Conservation (phyloP, 768 basidiomycete genomes). For the Russula griseocarnosa region DNA sequence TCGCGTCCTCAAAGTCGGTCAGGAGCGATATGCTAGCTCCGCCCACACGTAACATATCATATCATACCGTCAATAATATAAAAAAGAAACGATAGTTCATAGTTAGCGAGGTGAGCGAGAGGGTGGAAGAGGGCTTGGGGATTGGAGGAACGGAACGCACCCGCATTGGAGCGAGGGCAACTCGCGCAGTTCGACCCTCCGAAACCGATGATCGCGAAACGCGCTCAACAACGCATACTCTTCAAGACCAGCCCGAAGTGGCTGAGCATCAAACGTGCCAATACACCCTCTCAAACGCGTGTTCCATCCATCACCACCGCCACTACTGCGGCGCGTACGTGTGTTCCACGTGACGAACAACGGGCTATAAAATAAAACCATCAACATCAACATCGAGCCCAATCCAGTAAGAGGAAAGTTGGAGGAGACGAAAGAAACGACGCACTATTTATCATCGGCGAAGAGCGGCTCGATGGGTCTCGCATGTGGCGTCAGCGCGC, state of each 20-base stretch:
- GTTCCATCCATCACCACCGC: conserved; percentile 22
- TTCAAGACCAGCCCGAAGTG: conserved; percentile 68
- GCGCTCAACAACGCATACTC: conserved; percentile 94
- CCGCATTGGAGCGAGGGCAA: conserved; percentile 79
- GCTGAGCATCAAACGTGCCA: conserved; percentile 80
- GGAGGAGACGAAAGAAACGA: no score
- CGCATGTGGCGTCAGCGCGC: conserved; percentile 54
- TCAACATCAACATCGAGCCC: no score
- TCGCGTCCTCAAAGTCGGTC: conserved; percentile 85
- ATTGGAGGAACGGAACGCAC: conserved; percentile 45
- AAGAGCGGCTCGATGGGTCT: conserved; percentile 60
- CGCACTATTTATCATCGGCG: conserved; percentile 64
- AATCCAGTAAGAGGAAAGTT: no score
- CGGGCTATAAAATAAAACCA: conserved; percentile 48
- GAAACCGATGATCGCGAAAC: conserved; percentile 83
- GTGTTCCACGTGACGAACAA: conserved; percentile 98
- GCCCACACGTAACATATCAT: conserved; percentile 6
- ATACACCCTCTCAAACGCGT: conserved; percentile 85
- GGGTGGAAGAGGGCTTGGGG: not conserved
- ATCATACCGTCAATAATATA: not conserved
- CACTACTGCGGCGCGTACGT: conserved; percentile 41
- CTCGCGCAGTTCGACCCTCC: conserved; percentile 71
- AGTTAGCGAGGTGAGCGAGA: not conserved
- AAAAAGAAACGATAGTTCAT: not conserved
- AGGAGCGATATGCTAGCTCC: conserved; percentile 76